phyloP scores from a whole-genome alignment of 1,284 basidiomycete species.

The Taiwanofungus camphoratus region DNA sequence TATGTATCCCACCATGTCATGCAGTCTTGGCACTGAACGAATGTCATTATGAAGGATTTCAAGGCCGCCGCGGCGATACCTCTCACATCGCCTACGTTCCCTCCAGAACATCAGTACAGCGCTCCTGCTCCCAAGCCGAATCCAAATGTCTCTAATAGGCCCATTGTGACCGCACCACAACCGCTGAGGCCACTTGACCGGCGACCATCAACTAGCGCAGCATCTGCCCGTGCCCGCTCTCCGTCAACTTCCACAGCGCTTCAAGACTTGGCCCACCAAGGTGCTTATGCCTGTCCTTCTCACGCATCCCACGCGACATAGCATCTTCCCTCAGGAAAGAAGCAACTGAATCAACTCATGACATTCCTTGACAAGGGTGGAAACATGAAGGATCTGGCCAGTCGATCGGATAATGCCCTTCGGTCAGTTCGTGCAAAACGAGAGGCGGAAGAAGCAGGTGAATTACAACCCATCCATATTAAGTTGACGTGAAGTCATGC shows the following conservation, averaged over 20 bases:
- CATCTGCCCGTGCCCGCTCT: conserved; percentile 54
- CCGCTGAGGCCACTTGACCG: conserved; percentile 67
- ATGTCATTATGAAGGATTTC: conserved; percentile 44
- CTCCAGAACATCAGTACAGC: conserved; percentile 23
- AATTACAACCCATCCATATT: too few species aligned
- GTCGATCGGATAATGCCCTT: conserved; percentile 58
- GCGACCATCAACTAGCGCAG: conserved; percentile 58
- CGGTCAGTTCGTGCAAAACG: conserved; percentile 77
- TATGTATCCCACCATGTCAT: conserved; percentile 25
- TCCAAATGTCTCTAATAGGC: conserved; percentile 28
- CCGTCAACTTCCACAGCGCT: conserved; percentile 66
- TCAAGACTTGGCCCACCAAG: conserved; percentile 74
- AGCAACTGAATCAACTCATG: conserved; percentile 70
- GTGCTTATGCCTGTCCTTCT: conserved; percentile 26
- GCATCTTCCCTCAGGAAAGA: conserved; percentile 49
- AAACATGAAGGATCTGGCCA: conserved; percentile 52
- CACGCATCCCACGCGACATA: not conserved
- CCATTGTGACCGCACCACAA: conserved; percentile 58
- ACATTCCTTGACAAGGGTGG: conserved; percentile 71
- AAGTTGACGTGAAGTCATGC: too few species aligned
- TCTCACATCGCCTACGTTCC: conserved; percentile 16
- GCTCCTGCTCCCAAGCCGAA: conserved; percentile 29
- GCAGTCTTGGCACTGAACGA: conserved; percentile 1
- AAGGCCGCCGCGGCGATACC: conserved; percentile 41
- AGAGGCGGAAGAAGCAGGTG: conserved; percentile 89